Conservation (phyloP, 1,139 yeast species). For the Geotrichum citri-aurantii region DNA sequence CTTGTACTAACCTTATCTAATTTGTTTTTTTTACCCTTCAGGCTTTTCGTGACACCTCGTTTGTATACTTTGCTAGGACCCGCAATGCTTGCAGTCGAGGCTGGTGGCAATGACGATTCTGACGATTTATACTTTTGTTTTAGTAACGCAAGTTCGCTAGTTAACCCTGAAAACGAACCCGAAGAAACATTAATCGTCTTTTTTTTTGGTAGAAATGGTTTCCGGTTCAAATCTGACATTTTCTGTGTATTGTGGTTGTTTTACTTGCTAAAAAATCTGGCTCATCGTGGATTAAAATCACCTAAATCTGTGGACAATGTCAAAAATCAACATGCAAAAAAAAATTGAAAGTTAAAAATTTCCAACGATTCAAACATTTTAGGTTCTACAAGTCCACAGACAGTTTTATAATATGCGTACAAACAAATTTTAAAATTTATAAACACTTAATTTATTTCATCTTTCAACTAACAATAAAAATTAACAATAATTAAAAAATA, state of each 20-base stretch:
- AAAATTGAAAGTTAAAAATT: background rate
- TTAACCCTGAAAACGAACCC: constrained; percentile 24
- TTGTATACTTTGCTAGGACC: constrained; percentile 3
- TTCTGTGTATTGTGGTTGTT: background rate
- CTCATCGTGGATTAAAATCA: background rate
- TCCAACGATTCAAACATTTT: background rate
- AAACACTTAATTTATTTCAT: background rate
- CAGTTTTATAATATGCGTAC: background rate
- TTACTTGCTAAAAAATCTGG: background rate
- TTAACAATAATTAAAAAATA: background rate
- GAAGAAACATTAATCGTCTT: constrained; percentile 20
- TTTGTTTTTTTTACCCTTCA: constrained; percentile 17
- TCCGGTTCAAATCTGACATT: background rate
- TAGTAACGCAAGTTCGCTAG: constrained; percentile 26
- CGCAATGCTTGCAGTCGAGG: constrained; percentile 18
- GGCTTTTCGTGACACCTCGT: constrained; percentile 1
- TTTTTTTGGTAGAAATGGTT: background rate
- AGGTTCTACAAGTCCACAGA: background rate
- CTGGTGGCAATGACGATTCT: constrained; percentile 21
- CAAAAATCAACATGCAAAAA: background rate
- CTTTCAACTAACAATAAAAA: background rate
- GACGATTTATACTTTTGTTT: constrained; percentile 20
- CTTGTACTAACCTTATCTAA: constrained; percentile 9
- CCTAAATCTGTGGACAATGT: background rate
- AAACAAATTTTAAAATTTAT: background rate